These are phyloP conservation scores for Fistulinella prunicolor DNA, from an alignment of 768 basidiomycete species.

Conservation along the genomic window DNA sequence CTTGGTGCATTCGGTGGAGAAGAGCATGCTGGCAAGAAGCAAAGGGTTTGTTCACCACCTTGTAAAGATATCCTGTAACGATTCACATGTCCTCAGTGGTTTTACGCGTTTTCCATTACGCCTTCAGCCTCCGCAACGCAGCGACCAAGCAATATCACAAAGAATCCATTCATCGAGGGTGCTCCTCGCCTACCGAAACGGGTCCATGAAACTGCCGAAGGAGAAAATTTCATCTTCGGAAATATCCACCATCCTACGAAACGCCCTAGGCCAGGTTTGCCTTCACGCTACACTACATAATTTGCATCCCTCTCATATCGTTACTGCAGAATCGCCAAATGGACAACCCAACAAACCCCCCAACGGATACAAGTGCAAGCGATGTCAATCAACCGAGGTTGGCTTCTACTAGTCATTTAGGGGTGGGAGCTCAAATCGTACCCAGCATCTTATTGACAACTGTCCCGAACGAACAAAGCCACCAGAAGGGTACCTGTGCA, in stretches of 20 bases:
- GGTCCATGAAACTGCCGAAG: constrained; percentile 41
- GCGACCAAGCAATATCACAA: constrained; percentile 61
- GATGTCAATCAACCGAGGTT: constrained; percentile 76
- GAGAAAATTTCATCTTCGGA: constrained; percentile 71
- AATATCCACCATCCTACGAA: constrained; percentile 56
- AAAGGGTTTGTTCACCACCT: constrained; percentile 57
- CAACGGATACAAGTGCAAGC: constrained; percentile 70
- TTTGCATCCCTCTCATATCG: not conserved
- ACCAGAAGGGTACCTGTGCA: constrained; percentile 85
- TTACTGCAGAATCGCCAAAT: constrained; percentile 18
- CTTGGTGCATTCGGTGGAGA: constrained; percentile 83
- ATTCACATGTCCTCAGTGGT: constrained; percentile 61
- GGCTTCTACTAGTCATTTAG: constrained; percentile 11
- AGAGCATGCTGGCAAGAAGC: constrained; percentile 65
- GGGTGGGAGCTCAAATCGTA: constrained; percentile 3
- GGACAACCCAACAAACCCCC: constrained; percentile 58
- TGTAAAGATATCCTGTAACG: constrained; percentile 2
- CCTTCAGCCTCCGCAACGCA: constrained; percentile 44
- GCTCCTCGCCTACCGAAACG: constrained; percentile 49
- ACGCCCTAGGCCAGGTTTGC: constrained; percentile 53
- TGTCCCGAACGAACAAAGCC: constrained; percentile 77
- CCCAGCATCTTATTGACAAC: constrained; percentile 70
- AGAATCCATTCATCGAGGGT: constrained; percentile 62
- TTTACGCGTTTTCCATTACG: constrained; percentile 91
- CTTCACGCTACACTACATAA: not conserved